Evolutionary conservation across 2,329 filamentous ascomycete genomes (phyloP).

Genomic region (Fusarium annulatum): DNA sequence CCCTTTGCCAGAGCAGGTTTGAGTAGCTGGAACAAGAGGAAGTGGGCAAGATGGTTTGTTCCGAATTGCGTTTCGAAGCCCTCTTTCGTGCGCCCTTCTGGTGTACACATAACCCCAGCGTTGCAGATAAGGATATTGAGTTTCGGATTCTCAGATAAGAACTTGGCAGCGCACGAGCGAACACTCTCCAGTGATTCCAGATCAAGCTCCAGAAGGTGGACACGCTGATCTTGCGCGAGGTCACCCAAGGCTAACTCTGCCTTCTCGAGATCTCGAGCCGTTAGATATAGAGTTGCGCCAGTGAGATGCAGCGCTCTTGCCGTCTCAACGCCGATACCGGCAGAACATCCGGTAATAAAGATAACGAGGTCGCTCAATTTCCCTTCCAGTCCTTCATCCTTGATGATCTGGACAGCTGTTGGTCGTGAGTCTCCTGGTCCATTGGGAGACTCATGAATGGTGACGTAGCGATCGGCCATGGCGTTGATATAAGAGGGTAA

Average conservation of each 20-base stretch:
- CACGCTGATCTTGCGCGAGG: not conserved
- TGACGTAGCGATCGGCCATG: slow-evolving; percentile 12
- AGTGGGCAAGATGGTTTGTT: slow-evolving; percentile 2
- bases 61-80: slow-evolving; percentile 12
- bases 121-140: slow-evolving; percentile 5
- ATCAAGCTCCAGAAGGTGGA: not conserved
- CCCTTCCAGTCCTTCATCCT: not conserved
- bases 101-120: slow-evolving; percentile 5
- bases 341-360: not conserved
- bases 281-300: not conserved
- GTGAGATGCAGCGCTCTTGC: slow-evolving; percentile 1
- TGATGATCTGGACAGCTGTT: not conserved
- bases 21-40: not conserved
- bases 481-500: too few species aligned
- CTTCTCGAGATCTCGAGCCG: not conserved
- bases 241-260: not conserved
- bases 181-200: not conserved
- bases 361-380: accelerated
- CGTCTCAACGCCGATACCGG: not conserved
- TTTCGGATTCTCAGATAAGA: not conserved
- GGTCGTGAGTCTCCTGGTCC: not conserved
- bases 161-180: not conserved
- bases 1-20: not conserved
- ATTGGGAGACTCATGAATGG: not conserved
- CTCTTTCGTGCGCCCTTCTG: not conserved